A percentile compares a stretch with the other conserved stretches of the same genome.
These are phyloP conservation scores for Stephania yunnanensis DNA, from an alignment of 164 flowering plant species.

Conservation along the genomic window DNA sequence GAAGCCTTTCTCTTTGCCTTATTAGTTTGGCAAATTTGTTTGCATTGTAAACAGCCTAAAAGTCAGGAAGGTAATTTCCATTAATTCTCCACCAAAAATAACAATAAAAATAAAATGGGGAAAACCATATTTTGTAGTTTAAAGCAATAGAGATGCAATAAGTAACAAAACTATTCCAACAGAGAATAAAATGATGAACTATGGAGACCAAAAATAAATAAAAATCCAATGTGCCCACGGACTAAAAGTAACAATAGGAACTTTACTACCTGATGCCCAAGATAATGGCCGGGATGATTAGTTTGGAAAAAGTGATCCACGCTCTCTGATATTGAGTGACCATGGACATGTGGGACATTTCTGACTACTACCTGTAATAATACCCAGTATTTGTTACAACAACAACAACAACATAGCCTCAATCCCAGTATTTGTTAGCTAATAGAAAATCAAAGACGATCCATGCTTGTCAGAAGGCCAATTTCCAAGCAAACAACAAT, in stretches of 20 bases:
- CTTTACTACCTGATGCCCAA: constrained; percentile 72
- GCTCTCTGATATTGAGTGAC: constrained; percentile 64
- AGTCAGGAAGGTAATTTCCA: constrained; percentile 3
- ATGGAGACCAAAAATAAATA: background rate
- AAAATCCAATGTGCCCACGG: background rate
- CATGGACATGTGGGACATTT: constrained; percentile 69
- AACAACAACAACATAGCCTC: no score
- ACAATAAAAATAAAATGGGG: background rate
- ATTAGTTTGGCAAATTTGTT: constrained; percentile 77
- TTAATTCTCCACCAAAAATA: background rate
- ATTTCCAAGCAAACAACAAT: no score
- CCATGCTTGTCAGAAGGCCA: no score
- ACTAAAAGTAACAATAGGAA: background rate
- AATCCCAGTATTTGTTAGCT: background rate
- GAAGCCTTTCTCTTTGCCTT: constrained; percentile 56
- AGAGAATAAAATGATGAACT: background rate
- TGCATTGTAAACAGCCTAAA: constrained; percentile 87
- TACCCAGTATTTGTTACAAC: background rate
- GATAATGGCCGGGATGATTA: constrained; percentile 76
- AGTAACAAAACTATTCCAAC: background rate
- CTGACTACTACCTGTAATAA: constrained; percentile 73
- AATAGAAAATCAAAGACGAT: background rate
- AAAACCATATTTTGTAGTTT: no score
- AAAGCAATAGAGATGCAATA: background rate
- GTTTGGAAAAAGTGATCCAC: constrained; percentile 76